These are phyloP conservation scores for Pneumocystis carinii DNA, from an alignment of 1,139 yeast species.

Conservation along the genomic window DNA sequence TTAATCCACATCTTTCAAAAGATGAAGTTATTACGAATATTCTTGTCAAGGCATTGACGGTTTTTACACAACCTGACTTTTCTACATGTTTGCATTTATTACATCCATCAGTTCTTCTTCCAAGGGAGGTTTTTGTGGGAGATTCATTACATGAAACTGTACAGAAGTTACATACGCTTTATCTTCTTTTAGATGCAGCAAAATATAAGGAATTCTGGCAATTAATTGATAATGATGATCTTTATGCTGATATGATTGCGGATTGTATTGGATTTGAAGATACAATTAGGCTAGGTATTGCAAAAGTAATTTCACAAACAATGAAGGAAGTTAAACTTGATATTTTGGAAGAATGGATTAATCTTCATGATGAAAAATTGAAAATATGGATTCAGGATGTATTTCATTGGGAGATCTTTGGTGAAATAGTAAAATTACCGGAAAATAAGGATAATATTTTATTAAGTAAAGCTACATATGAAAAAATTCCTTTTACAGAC, in stretches of 20 bases:
- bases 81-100: constrained; percentile 31
- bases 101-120: constrained; percentile 28
- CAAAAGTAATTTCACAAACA: constrained; percentile 19
- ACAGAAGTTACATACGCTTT: constrained; percentile 27
- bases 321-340: constrained; percentile 19
- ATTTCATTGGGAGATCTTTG: constrained; percentile 22
- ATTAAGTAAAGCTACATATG: background rate
- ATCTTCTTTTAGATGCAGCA: constrained; percentile 26
- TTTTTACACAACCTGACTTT: constrained; percentile 32
- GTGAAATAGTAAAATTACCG: constrained; percentile 20
- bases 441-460: constrained; percentile 21
- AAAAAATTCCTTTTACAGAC: background rate
- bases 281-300: constrained; percentile 23
- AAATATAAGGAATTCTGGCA: constrained; percentile 28
- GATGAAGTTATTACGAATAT: constrained; percentile 30
- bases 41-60: constrained; percentile 30
- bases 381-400: constrained; percentile 24
- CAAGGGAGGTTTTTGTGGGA: constrained; percentile 10
- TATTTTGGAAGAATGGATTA: constrained; percentile 24
- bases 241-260: constrained; percentile 25
- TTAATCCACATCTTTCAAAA: constrained; percentile 26
- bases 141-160: constrained; percentile 25
- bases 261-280: constrained; percentile 25
- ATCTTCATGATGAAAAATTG: constrained; percentile 22
- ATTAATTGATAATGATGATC: constrained; percentile 23